A percentile compares a stretch with the other conserved stretches of the same genome.
Conservation (phyloP, 768 basidiomycete species). For the Podaxis mareebaensis region DNA sequence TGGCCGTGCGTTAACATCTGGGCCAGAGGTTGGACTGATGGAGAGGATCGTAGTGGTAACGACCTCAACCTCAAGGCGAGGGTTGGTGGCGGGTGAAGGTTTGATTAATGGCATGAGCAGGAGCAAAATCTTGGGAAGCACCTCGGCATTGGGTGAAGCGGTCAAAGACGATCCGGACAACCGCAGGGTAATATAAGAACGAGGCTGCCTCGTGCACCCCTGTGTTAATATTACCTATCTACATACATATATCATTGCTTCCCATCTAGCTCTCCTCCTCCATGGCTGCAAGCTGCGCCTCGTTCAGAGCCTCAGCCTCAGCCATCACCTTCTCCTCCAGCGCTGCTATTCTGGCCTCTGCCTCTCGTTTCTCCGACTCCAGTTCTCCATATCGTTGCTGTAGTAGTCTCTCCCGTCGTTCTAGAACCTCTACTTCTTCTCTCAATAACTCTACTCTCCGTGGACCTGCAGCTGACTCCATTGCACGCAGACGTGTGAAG, state of each 20-base stretch:
- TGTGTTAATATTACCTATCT: slow-evolving; percentile 14
- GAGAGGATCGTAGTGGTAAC: slow-evolving; percentile 20
- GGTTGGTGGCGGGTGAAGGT: neutral
- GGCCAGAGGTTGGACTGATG: neutral
- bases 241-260: slow-evolving; percentile 4
- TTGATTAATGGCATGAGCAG: slow-evolving; percentile 16
- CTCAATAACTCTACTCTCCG: slow-evolving; percentile 73
- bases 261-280: slow-evolving; percentile 38
- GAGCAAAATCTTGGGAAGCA: slow-evolving; percentile 13
- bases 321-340: slow-evolving; percentile 88
- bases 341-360: slow-evolving; percentile 53
- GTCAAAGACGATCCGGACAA: slow-evolving; percentile 1
- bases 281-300: slow-evolving; percentile 69
- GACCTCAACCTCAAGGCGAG: slow-evolving; percentile 4
- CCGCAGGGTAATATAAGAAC: slow-evolving; percentile 2
- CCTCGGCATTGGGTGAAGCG: neutral
- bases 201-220: slow-evolving; percentile 16
- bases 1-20: slow-evolving; percentile 6
- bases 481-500: slow-evolving; percentile 69
- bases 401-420: slow-evolving; percentile 71
- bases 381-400: slow-evolving; percentile 88
- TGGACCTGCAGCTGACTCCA: slow-evolving; percentile 79
- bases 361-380: slow-evolving; percentile 64
- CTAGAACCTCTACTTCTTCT: slow-evolving; percentile 84
- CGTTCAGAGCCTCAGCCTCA: slow-evolving; percentile 81